phyloP scores from a whole-genome alignment of 371 early-diverging fungal species.

The Parasitella parasitica region DNA sequence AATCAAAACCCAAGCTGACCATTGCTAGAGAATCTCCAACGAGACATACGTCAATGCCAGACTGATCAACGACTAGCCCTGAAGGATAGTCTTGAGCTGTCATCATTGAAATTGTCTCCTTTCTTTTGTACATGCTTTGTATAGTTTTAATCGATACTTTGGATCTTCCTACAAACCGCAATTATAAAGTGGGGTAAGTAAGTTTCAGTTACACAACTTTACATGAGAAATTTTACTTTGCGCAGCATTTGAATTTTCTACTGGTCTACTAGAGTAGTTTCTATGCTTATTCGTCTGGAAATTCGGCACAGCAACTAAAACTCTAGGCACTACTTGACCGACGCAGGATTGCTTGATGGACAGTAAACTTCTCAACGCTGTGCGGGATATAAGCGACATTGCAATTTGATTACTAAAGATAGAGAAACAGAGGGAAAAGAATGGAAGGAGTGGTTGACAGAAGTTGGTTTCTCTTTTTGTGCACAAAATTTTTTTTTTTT shows the following conservation, averaged over 20 bases:
- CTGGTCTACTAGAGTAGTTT: slow-evolving; percentile 25
- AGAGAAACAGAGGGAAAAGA: neutral
- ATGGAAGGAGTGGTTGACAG: slow-evolving; percentile 1
- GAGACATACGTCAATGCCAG: slow-evolving; percentile 83
- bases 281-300: neutral
- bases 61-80: slow-evolving; percentile 77
- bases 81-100: slow-evolving; percentile 93
- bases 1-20: slow-evolving; percentile 90
- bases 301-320: neutral
- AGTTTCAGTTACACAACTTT: slow-evolving; percentile 15
- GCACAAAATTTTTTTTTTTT: neutral
- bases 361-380: neutral
- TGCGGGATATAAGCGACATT: neutral
- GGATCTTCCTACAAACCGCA: slow-evolving; percentile 41
- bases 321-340: neutral
- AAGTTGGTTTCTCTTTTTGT: neutral
- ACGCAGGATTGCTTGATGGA: neutral
- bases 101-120: slow-evolving; percentile 81
- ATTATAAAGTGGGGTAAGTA: neutral
- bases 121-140: slow-evolving; percentile 65
- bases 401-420: no score
- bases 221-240: slow-evolving; percentile 10
- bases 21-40: slow-evolving; percentile 97
- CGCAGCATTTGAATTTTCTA: slow-evolving; percentile 7
- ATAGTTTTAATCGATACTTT: slow-evolving; percentile 88